Evolutionary conservation across 2,329 filamentous ascomycete species (phyloP), one percentile per base, ranked within the genome.

Genomic region (Huntiella omanensis): DNA sequence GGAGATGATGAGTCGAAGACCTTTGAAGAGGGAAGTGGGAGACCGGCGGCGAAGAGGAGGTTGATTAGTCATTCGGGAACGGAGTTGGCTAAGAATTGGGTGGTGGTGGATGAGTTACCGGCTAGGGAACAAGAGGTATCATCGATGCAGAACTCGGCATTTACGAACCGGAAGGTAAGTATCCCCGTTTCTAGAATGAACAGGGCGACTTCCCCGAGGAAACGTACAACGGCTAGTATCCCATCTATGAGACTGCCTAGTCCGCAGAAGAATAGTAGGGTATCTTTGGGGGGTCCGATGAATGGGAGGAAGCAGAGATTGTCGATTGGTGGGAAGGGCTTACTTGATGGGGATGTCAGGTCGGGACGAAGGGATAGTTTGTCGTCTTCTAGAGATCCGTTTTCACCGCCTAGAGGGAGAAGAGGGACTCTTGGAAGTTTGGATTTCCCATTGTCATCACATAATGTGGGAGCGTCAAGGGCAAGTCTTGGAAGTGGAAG

Each of bases 1-100:
- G 52, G 38, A 52, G 52, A 19, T 49, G 34, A 19, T 53, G 42
- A 59, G 56, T 15, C 54, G 3, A 54, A 58, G 19, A 68, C 66
- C 5, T 2, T 4, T 28, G 22, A 28, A 7, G 22, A 28, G 22
- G 22, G 22, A 28, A 28, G 22, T 28, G 6, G 22, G 7, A 28
- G 22, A 28, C 22, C 22, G 22, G 22, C 22, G 22, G 22, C 22
- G 22, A 28, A 28, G 22, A 28, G 22, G 22, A 28, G 22, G 22
- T 28, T 28, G 22, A 28, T 28, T 28, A 8, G 22, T 28, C 22
- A 28, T 28, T 28, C 65, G 8, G 33, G 43, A 33, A 69, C 75
- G 51, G 73, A 79, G 38, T 63, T 82, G 4, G 66, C 71, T 28
- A 71, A 68, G 47, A 82, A 77, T 60, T 86, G 81, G 81, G 77